Percentiles rank a stretch among this genome's conserved stretches.
These are phyloP conservation scores for Anthracocystis walkeri DNA, from an alignment of 1,284 basidiomycete genomes.

Conservation along the genomic window DNA sequence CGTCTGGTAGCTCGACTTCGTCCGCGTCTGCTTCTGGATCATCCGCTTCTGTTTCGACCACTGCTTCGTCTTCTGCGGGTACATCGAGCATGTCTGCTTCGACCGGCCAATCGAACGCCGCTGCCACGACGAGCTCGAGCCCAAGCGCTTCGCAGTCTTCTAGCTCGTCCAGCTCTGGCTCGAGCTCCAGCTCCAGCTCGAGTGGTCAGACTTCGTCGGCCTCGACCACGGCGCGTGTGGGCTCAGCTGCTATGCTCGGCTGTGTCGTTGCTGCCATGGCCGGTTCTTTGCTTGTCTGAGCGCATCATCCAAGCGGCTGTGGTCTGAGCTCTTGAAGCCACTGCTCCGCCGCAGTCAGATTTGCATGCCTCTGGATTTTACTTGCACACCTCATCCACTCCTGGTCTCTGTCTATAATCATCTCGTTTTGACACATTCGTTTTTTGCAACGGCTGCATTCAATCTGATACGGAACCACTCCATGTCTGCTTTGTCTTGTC, in stretches of 20 bases:
- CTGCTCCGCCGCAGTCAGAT: background rate
- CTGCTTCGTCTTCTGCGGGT: constrained; percentile 15
- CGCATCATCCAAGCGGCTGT: background rate
- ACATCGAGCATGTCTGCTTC: constrained; percentile 14
- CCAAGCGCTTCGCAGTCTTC: constrained; percentile 21
- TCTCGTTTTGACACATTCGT: constrained; percentile 6
- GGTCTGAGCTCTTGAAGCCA: background rate
- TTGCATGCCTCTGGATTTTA: background rate
- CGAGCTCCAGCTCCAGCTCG: constrained; percentile 19
- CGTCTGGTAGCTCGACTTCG: constrained; percentile 5
- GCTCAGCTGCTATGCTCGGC: constrained; percentile 38
- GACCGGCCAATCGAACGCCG: constrained; percentile 11
- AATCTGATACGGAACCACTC: constrained; percentile 7
- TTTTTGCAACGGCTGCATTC: constrained; percentile 6
- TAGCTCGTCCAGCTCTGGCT: constrained; percentile 13
- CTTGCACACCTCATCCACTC: constrained; percentile 1
- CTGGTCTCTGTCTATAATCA: constrained; percentile 5
- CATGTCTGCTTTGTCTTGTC: background rate
- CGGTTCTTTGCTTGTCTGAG: constrained; percentile 31
- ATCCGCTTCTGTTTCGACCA: constrained; percentile 13
- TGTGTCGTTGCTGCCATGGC: constrained; percentile 38
- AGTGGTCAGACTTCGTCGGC: constrained; percentile 30
- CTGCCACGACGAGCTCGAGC: constrained; percentile 13
- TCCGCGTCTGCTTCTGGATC: constrained; percentile 7
- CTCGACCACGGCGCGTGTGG: constrained; percentile 17